Base-by-base conservation (phyloP, 345 rosid species). In the Populus pruinosa region DNA sequence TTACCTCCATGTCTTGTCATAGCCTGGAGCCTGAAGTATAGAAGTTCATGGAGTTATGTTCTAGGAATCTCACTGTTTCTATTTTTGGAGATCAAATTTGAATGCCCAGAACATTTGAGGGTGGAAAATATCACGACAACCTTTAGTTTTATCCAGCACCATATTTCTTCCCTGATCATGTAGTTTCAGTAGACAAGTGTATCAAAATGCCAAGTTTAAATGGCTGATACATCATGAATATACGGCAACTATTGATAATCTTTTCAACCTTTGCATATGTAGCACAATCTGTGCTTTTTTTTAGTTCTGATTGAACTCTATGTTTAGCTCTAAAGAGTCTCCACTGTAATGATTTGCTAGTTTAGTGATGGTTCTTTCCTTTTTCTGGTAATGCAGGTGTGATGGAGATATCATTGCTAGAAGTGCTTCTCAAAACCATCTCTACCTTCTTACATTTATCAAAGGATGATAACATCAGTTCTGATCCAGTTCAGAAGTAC, bases 331-430 rank as follows among this genome's bases (percentile, higher is more conserved):
- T 69, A 29, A 47, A 69, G 70, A 74, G 61, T 20, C 55, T 41
- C 20, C 6, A 25, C 64, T 74, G 3, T 62, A 5, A 31, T 6
- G 6, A 29, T 21, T 76, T 59, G 36, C n/a, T 73, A 31, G 33
- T 31, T 33, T 43, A 25, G 35, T 71, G 43, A 18, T 27, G 9
- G 53, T 65, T 29, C 56, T 53, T 68, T 59, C 50, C 47, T 64
- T 64, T 63, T 76, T 2, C 53, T 47, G 67, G 43, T 55, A 29
- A 64, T 44, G 83, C 90, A 91, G 94, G 89, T 85, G 79, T 79
- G 78, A 96, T 94, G 99, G 94, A 87, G 88, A 87, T 87, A 72
- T 91, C 97, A 13, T 78, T 87, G 65, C 74, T 93, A 82, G 92
- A 89, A 84, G 87, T 77, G 69, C 92, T 96, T 80, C 85, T 89